Percentiles rank a stretch among this genome's conserved stretches.
Evolutionary conservation across 1,139 yeast genomes (phyloP).

Genomic region (Debaryomyces udenii): DNA sequence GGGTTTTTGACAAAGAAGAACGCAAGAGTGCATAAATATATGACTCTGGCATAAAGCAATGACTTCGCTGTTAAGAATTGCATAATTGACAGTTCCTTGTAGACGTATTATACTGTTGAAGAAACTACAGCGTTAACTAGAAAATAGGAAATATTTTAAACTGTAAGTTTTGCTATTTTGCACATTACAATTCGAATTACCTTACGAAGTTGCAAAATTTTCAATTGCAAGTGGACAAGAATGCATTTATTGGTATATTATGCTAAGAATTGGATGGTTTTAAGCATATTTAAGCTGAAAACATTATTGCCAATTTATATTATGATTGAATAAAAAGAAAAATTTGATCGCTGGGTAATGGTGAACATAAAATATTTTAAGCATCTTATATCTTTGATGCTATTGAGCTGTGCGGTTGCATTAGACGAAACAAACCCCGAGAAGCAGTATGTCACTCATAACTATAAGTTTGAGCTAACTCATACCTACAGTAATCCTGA

Average conservation of each 20-base stretch:
- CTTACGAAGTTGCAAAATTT: slow-evolving; percentile 4
- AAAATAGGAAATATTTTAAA: background rate
- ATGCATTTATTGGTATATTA: background rate
- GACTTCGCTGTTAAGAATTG: slow-evolving; percentile 58
- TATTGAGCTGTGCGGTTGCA: background rate
- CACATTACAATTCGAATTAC: background rate
- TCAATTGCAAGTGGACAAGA: background rate
- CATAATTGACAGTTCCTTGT: slow-evolving; percentile 34
- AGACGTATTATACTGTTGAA: background rate
- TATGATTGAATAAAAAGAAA: background rate
- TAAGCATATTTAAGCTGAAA: slow-evolving; percentile 3
- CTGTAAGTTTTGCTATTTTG: background rate
- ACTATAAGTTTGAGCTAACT: slow-evolving; percentile 18
- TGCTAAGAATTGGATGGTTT: background rate
- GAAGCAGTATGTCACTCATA: background rate
- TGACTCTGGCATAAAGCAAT: slow-evolving; percentile 52
- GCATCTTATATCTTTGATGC: too few species aligned
- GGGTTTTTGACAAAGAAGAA: slow-evolving; percentile 66
- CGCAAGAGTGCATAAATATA: slow-evolving; percentile 47
- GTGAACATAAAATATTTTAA: too few species aligned
- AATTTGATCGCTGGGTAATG: too few species aligned
- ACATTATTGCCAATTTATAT: background rate
- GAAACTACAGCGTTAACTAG: background rate
- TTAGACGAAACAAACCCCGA: background rate
- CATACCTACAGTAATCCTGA: slow-evolving; percentile 20